phyloP scores from a whole-genome alignment of 257 asterid species.

The Penstemon newberryi region DNA sequence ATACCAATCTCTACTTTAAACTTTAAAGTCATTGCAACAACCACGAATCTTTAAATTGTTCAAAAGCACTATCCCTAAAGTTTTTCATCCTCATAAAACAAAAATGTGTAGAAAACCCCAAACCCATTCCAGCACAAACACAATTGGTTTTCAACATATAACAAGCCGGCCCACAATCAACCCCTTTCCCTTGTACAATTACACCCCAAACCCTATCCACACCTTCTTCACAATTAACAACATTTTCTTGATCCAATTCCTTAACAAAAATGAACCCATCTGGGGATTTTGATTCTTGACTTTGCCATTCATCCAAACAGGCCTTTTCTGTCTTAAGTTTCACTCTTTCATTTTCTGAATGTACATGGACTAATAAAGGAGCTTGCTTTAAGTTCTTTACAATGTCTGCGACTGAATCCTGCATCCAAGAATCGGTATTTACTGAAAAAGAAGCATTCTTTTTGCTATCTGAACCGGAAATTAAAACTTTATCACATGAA shows the following conservation, averaged over 20 bases:
- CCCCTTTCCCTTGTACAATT: constrained; percentile 65
- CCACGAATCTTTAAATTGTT: constrained; percentile 64
- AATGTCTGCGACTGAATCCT: constrained; percentile 56
- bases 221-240: constrained; percentile 34
- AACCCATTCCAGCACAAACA: constrained; percentile 66
- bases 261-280: constrained; percentile 70
- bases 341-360: constrained; percentile 22
- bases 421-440: constrained; percentile 63
- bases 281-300: constrained; percentile 46
- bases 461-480: not conserved
- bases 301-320: constrained; percentile 43
- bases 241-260: constrained; percentile 33
- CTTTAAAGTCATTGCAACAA: constrained; percentile 38
- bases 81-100: constrained; percentile 62
- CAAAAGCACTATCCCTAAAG: constrained; percentile 53
- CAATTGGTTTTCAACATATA: constrained; percentile 68
- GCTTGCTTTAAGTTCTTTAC: constrained; percentile 63
- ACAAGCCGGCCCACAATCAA: constrained; percentile 57
- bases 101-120: constrained; percentile 76
- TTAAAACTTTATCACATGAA: not conserved
- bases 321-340: constrained; percentile 51
- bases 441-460: constrained; percentile 11
- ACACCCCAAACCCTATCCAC: constrained; percentile 68
- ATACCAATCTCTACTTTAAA: no score
- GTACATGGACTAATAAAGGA: constrained; percentile 59